Base-by-base conservation (phyloP, 1,139 yeast genomes). In the Kodamaea ohmeri region DNA sequence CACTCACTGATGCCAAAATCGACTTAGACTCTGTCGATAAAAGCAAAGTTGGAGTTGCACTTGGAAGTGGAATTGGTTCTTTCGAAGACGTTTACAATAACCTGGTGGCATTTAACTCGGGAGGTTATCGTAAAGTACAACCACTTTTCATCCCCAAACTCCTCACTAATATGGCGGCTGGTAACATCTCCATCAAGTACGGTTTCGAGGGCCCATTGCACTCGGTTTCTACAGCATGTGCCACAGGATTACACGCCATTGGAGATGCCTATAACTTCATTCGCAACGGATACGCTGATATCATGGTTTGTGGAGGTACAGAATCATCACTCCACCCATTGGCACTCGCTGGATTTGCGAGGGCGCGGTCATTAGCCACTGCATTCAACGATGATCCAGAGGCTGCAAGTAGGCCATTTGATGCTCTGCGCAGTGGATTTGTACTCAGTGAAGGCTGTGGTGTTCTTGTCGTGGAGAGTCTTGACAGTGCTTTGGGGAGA, bases 391-490 rank as follows among this genome's bases (percentile, higher is more conserved):
- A 82, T 36, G 56, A 57, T 1, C 96, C 96, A 0, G 51, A 53
- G 4, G 60, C 63, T 25, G 87, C 96, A 0, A 84, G 95, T 9
- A 65, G 97, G 43, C 99, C 99, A 0, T 94, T 94, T 61, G 98
- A 94, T 56, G 60, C 60, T 12, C 63, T 66, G 6, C 65, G 99
- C 42, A 74, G 73, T 43, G 99, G 99, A 6, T 94, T 94, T 62
- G 97, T 94, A 0, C 71, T 94, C 35, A 83, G 96, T 31, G 99
- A 94, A 65, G 99, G 99, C 1, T 71, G 92, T 19, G 98, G 97
- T 4, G 73, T 87, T 1, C 47, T 94, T 34, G 67, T 90, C 1
- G 56, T 94, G 24, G 97, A 92, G 58, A 78, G 76, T 18, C 65
- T 86, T 40, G 83, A 83, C 18, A 95, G 85, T 61, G 97, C 97